Conservation (phyloP, 2,329 filamentous ascomycete genomes). For the Fusarium camptoceras region DNA sequence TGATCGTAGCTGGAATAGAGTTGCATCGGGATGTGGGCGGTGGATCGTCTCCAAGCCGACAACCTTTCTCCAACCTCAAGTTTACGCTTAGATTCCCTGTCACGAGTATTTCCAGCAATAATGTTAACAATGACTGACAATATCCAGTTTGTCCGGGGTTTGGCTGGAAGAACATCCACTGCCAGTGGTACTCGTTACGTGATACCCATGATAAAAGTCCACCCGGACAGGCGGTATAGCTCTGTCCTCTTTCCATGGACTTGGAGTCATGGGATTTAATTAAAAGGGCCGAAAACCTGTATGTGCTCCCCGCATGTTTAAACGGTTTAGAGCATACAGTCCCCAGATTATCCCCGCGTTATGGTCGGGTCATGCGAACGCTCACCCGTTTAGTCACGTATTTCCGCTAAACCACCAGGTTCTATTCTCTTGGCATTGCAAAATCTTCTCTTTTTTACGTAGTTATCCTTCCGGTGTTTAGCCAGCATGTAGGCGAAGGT, state of each 20-base stretch:
- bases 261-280: conserved; percentile 28
- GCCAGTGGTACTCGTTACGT: background rate
- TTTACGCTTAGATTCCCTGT: background rate
- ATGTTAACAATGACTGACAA: background rate
- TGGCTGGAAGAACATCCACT: conserved; percentile 21
- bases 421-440: conserved; percentile 14
- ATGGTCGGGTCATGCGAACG: conserved; percentile 6
- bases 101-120: background rate
- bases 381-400: conserved; percentile 1
- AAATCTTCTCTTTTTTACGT: background rate
- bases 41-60: background rate
- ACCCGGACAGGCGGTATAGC: background rate
- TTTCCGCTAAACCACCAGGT: conserved; percentile 1
- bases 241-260: background rate
- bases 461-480: background rate
- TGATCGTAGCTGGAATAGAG: background rate
- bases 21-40: conserved; percentile 16
- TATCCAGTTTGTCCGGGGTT: background rate
- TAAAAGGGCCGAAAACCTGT: conserved; percentile 35
- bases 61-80: background rate
- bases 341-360: conserved; percentile 39
- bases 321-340: conserved; percentile 24
- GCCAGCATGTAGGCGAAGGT: background rate
- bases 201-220: background rate
- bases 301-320: conserved; percentile 35